Evolutionary conservation across 441 rosid species (phyloP).

Genomic region (Omphalea diandra): DNA sequence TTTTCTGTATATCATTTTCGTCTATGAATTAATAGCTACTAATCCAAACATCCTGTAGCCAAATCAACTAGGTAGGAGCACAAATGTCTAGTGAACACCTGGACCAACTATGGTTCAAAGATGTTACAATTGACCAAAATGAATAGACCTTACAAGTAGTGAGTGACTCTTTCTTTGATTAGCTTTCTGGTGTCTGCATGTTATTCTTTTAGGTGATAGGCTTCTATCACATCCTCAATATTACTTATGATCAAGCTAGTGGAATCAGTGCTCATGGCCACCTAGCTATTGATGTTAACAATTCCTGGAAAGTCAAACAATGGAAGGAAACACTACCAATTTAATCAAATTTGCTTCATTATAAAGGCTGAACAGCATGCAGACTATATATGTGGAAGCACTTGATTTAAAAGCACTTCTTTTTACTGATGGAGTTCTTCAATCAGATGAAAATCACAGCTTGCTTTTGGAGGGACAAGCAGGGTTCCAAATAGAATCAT

Average conservation of each 20-base stretch:
- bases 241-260: background rate
- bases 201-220: slow-evolving; percentile 14
- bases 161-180: background rate
- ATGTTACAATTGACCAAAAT: slow-evolving; percentile 5
- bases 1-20: background rate
- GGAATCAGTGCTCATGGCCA: background rate
- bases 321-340: slow-evolving; percentile 14
- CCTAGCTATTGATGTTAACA: slow-evolving; percentile 9
- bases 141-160: slow-evolving; percentile 1
- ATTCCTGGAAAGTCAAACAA: slow-evolving; percentile 14
- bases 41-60: background rate
- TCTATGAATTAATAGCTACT: background rate
- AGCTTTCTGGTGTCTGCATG: slow-evolving; percentile 20
- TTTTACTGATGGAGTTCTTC: background rate
- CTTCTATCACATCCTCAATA: background rate
- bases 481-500: slow-evolving; percentile 11
- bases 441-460: slow-evolving; percentile 13
- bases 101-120: too few relatives aligned
- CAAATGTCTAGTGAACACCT: slow-evolving; percentile 4
- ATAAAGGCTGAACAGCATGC: slow-evolving; percentile 19
- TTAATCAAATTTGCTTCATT: slow-evolving; percentile 23
- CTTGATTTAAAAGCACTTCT: background rate
- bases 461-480: slow-evolving; percentile 18
- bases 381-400: background rate
- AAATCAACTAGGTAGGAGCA: background rate